Evolutionary conservation across 1,284 basidiomycete genomes (phyloP).

Genomic region (Rhizoctonia solani): DNA sequence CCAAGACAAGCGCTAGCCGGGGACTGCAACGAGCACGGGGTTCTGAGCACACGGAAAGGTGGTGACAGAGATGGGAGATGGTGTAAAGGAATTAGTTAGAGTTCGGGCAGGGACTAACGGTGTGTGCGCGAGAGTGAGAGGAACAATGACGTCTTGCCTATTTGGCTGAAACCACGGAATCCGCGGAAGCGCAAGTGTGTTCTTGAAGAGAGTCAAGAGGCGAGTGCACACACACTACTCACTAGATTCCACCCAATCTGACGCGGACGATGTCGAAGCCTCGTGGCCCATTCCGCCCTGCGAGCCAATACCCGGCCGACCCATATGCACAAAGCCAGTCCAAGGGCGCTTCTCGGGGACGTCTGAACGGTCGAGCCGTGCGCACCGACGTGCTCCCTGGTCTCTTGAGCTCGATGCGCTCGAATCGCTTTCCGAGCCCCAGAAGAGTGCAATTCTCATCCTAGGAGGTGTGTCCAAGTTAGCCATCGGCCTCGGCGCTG

Average conservation of each 20-base stretch:
- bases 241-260: conserved; percentile 18
- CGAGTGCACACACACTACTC: not conserved
- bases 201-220: not conserved
- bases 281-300: conserved; percentile 23
- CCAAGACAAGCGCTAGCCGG: not conserved
- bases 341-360: not conserved
- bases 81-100: not conserved
- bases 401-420: conserved; percentile 28
- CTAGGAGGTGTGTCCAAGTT: conserved; percentile 1
- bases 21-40: not conserved
- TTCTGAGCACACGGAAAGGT: too few species aligned
- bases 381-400: conserved; percentile 21
- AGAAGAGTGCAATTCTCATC: conserved; percentile 17
- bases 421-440: not conserved
- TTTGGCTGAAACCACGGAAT: not conserved
- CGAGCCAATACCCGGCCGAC: conserved; percentile 20
- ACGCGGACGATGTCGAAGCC: not conserved
- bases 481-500: not conserved
- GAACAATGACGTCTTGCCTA: conserved; percentile 18
- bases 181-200: conserved; percentile 14
- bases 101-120: conserved; percentile 10
- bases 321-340: conserved; percentile 7
- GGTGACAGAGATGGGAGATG: not conserved
- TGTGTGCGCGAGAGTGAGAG: not conserved
- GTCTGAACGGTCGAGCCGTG: conserved; percentile 8